Base-by-base conservation (phyloP, 1,284 basidiomycete species). In the Mycena sp. region DNA sequence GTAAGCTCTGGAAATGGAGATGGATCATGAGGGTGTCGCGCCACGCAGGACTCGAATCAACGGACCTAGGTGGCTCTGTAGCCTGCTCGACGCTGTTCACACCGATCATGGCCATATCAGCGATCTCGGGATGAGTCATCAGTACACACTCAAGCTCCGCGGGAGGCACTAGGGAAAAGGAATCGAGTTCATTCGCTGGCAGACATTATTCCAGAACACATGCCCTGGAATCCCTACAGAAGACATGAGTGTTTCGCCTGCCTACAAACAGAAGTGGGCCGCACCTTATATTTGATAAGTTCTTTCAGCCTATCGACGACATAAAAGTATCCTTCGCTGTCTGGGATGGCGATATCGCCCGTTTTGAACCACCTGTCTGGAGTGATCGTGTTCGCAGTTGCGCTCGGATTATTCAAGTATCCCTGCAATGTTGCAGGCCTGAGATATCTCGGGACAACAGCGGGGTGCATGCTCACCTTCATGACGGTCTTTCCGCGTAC, bases 81-180 rank as follows among this genome's bases (percentile, higher is more conserved):
- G 86, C 90, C 69, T 91, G 83, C 51, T 81, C 81, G 2, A 78
- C 77, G 62, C 83, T 85, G 4, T 88, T 79, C 2, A 94, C 77
- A 1, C 91, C 90, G 52, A 94, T 88, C 5, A 95, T 91, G 6
- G 87, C 92, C 0, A 83, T 83, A 69, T 95, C 93, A 2, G 85
- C 86, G 21, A 93, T 80, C 1, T 89, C 83, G 0, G 90, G 87
- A 69, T 95, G 90, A 4, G 84, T 84, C 14, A 95, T 75, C 2
- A 95, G 83, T 0, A 94, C 75, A 35, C 85, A 83, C 72, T 95
- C 93, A 2, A 95, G 82, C 69, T 95, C 93, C 0, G 94, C 93
- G 0, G 93, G 93, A 0, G 94, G 86, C 17, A 95, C 93, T 91
- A 17, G 19, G 4, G 14, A 9, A 12, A 19, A 17, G 25, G 32